Percentiles rank a stretch among this genome's conserved stretches.
These are phyloP conservation scores for Salix suchowensis DNA, from an alignment of 345 rosid species.

Conservation along the genomic window DNA sequence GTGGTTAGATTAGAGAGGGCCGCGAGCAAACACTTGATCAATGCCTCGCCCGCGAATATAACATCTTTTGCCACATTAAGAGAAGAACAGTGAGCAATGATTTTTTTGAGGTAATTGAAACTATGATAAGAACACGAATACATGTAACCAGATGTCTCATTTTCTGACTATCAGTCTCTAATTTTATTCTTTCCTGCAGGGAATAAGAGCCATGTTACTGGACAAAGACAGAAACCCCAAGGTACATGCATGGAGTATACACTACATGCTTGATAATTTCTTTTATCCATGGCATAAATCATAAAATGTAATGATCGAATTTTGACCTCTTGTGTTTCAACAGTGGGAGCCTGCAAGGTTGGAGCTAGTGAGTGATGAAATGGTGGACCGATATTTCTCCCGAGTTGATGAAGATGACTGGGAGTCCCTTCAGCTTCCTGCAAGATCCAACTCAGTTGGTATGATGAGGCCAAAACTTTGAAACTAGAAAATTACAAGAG, in stretches of 20 bases:
- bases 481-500: neutral
- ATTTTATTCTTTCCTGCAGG: neutral
- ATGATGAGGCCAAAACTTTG: neutral
- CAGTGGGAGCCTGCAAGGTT: conserved; percentile 29
- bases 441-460: neutral
- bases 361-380: conserved; percentile 15
- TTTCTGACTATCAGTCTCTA: neutral
- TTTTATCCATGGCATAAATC: neutral
- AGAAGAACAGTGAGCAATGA: conserved; percentile 15
- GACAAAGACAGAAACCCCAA: neutral
- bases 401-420: conserved; percentile 4
- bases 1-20: conserved; percentile 23
- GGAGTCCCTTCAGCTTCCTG: conserved; percentile 7
- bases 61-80: conserved; percentile 12
- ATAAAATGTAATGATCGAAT: neutral
- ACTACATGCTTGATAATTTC: neutral
- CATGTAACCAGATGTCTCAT: too few species aligned
- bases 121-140: neutral
- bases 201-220: neutral
- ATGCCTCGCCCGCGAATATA: conserved; percentile 18
- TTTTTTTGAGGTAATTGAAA: conserved; percentile 26
- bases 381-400: conserved; percentile 10
- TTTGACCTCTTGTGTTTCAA: neutral
- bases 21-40: conserved; percentile 8
- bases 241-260: neutral